Conservation (phyloP, 2,329 filamentous ascomycete genomes). For the Cladophialophora chaetospira region DNA sequence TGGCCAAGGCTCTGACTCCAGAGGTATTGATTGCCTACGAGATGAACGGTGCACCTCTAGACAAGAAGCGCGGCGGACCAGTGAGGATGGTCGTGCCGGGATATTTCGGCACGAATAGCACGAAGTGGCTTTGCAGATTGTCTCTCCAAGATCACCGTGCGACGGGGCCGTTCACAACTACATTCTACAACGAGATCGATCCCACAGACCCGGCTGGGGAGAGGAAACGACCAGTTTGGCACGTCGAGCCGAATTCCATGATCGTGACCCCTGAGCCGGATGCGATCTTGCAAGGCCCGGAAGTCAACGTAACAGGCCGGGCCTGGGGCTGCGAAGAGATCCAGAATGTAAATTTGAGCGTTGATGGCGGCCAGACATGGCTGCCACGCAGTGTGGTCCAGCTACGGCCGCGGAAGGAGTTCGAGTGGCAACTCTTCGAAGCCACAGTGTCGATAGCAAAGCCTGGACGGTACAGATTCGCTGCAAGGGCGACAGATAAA, state of each 20-base stretch:
- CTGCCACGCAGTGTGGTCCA: slow-evolving; percentile 1
- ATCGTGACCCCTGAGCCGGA: slow-evolving; percentile 22
- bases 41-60: slow-evolving; percentile 27
- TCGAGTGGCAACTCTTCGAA: slow-evolving; percentile 29
- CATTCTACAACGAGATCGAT: slow-evolving; percentile 31
- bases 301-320: slow-evolving; percentile 22
- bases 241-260: slow-evolving; percentile 31
- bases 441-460: slow-evolving; percentile 6
- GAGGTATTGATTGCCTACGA: slow-evolving; percentile 30
- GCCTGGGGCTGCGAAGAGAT: slow-evolving; percentile 29
- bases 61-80: slow-evolving; percentile 28
- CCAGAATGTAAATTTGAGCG: slow-evolving; percentile 23
- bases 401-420: slow-evolving; percentile 14
- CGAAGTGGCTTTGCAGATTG: slow-evolving; percentile 30
- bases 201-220: slow-evolving; percentile 21
- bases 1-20: slow-evolving; percentile 24
- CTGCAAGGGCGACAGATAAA: slow-evolving; percentile 23
- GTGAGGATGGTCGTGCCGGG: slow-evolving; percentile 30
- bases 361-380: slow-evolving; percentile 19
- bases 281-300: slow-evolving; percentile 15
- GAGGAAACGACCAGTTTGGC: slow-evolving; percentile 27
- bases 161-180: slow-evolving; percentile 28
- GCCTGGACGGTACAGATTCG: slow-evolving; percentile 20
- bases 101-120: slow-evolving; percentile 31
- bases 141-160: slow-evolving; percentile 23